Percentiles rank a stretch among this genome's conserved stretches.
These are phyloP conservation scores for Gossypium gossypioides DNA, from an alignment of 441 rosid species.

Conservation along the genomic window DNA sequence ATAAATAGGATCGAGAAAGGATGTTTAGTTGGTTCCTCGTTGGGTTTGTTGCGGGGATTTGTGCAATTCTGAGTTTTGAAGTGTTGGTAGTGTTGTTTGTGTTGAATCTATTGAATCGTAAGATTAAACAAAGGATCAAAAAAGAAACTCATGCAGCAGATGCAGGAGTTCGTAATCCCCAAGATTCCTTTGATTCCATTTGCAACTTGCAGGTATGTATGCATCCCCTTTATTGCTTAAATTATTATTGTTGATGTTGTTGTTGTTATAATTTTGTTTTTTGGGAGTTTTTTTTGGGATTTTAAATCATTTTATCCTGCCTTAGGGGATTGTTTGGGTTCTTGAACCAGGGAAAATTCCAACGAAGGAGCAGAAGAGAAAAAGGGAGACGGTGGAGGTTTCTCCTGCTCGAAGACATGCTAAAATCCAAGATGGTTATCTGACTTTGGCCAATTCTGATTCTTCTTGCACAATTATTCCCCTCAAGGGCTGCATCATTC, in stretches of 20 bases:
- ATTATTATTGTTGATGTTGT: not conserved
- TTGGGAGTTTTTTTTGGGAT: not conserved
- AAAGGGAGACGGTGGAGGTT: constrained; percentile 49
- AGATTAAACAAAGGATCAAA: constrained; percentile 18
- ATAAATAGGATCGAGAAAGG: not conserved
- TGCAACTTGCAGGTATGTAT: constrained; percentile 57
- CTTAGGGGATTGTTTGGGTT: constrained; percentile 77
- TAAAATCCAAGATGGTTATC: constrained; percentile 40
- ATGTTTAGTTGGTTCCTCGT: constrained; percentile 27
- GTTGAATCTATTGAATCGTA: constrained; percentile 31
- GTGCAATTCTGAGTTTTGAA: constrained; percentile 33
- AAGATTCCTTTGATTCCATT: constrained; percentile 36
- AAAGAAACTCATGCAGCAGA: constrained; percentile 10
- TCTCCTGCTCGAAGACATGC: constrained; percentile 50
- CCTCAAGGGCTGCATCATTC: constrained; percentile 49
- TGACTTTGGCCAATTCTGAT: constrained; percentile 45
- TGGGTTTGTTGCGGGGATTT: constrained; percentile 43
- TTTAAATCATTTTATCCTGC: not conserved
- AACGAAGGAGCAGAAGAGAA: constrained; percentile 49
- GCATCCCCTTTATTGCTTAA: not conserved
- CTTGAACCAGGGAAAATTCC: constrained; percentile 56
- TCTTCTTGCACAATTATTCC: constrained; percentile 34
- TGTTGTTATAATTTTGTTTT: not conserved
- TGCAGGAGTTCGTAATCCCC: constrained; percentile 8
- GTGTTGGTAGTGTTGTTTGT: constrained; percentile 33